phyloP scores from a whole-genome alignment of 768 basidiomycete genomes.

The Tylopilus intermedius region DNA sequence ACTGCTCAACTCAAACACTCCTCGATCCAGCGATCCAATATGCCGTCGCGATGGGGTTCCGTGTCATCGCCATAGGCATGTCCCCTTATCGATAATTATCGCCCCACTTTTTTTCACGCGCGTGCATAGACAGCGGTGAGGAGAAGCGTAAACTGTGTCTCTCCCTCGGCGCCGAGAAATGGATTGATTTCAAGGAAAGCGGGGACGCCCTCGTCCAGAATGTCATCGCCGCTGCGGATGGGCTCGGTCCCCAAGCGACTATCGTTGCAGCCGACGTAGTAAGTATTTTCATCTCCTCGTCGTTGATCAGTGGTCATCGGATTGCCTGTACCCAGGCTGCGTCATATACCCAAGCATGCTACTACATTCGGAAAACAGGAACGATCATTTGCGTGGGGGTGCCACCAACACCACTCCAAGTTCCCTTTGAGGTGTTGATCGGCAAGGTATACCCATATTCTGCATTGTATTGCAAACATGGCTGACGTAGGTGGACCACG shows the following conservation, averaged over 20 bases:
- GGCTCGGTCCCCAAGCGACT: constrained; percentile 40
- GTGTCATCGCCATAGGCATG: constrained; percentile 41
- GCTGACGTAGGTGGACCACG: not conserved
- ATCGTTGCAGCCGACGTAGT: constrained; percentile 23
- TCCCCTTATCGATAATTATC: not conserved
- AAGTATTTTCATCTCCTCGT: not conserved
- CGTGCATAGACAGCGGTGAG: constrained; percentile 37
- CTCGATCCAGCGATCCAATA: constrained; percentile 39
- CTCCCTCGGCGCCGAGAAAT: constrained; percentile 38
- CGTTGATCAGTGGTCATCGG: not conserved
- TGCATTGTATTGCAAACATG: not conserved
- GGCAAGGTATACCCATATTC: constrained; percentile 16
- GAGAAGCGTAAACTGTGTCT: constrained; percentile 36
- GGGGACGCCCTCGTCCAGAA: constrained; percentile 35
- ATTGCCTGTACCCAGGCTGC: constrained; percentile 15
- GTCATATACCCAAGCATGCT: constrained; percentile 41
- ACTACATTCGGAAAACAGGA: constrained; percentile 41
- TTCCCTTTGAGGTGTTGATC: constrained; percentile 31
- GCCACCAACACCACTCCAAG: constrained; percentile 27
- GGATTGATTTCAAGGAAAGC: constrained; percentile 43
- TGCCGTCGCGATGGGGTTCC: constrained; percentile 38
- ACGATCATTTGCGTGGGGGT: constrained; percentile 40
- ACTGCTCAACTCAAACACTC: not conserved
- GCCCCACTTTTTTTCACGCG: not conserved
- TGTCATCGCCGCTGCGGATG: constrained; percentile 37